These are phyloP conservation scores for Debaryomyces psychrophilus DNA, from an alignment of 1,139 yeast species.

Conservation along the genomic window DNA sequence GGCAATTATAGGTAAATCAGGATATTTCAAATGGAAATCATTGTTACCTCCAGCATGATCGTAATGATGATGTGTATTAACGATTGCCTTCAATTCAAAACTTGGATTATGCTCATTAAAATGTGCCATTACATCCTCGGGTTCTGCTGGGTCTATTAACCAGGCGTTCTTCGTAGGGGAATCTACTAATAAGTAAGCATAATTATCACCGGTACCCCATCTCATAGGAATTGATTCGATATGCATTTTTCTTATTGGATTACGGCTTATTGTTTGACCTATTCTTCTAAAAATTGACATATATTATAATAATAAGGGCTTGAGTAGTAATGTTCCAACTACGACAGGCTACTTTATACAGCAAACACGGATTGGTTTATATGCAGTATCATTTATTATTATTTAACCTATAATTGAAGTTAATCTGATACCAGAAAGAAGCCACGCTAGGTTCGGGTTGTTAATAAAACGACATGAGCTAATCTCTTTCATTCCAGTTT, in stretches of 20 bases:
- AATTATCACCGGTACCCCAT: slow-evolving; percentile 94
- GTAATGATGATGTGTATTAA: slow-evolving; percentile 93
- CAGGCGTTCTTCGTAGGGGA: slow-evolving; percentile 69
- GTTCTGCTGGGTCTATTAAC: slow-evolving; percentile 92
- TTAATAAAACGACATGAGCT: background rate
- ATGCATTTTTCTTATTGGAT: slow-evolving; percentile 63
- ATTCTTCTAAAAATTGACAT: slow-evolving; percentile 1
- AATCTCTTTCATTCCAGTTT: slow-evolving; percentile 35
- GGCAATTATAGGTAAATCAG: slow-evolving; percentile 74
- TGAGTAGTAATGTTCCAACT: background rate
- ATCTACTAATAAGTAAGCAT: slow-evolving; percentile 78
- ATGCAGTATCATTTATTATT: background rate
- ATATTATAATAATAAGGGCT: background rate
- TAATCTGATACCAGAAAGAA: background rate
- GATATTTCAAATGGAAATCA: slow-evolving; percentile 43
- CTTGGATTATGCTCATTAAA: slow-evolving; percentile 28
- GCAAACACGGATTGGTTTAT: background rate
- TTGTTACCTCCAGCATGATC: slow-evolving; percentile 94
- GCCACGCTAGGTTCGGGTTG: background rate
- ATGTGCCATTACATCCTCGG: slow-evolving; percentile 51
- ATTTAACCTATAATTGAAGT: background rate
- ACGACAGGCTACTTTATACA: background rate
- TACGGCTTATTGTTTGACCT: slow-evolving; percentile 6
- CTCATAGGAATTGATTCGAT: slow-evolving; percentile 85
- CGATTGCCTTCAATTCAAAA: slow-evolving; percentile 66